Evolutionary conservation across 2,329 filamentous ascomycete genomes (phyloP).

Genomic region (Sporothrix sp.): DNA sequence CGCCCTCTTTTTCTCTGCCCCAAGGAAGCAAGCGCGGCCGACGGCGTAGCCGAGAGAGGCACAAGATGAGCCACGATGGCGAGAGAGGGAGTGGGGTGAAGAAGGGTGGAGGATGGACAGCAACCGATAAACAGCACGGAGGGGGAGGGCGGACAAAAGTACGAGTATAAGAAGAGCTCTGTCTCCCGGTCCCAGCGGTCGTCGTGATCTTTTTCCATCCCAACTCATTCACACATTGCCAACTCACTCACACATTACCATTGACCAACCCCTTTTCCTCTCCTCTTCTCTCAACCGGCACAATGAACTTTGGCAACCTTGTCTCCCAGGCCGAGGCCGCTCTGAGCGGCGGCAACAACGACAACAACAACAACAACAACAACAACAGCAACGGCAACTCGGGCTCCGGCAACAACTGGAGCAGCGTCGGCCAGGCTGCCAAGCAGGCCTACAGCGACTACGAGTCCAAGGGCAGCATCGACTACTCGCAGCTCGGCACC

Average conservation of each 20-base stretch:
- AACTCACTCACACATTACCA: neutral
- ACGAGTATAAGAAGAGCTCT: conserved; percentile 7
- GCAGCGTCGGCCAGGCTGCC: conserved; percentile 17
- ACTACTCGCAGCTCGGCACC: conserved; percentile 23
- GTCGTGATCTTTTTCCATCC: neutral
- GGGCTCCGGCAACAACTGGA: conserved; percentile 13
- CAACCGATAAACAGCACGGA: neutral
- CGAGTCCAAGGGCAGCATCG: conserved; percentile 25
- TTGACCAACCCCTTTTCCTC: too few species aligned
- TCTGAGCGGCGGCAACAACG: conserved; percentile 13
- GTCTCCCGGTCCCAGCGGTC: neutral
- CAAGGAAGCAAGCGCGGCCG: neutral
- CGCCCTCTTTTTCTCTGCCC: neutral
- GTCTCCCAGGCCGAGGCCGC: conserved; percentile 9
- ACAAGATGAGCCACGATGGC: conserved; percentile 1
- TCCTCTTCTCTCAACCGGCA: conserved; percentile 3
- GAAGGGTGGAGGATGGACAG: neutral
- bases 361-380: conserved; percentile 13
- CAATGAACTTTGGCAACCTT: conserved; percentile 19
- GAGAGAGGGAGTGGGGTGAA: neutral
- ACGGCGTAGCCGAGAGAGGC: conserved; percentile 8
- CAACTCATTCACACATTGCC: neutral
- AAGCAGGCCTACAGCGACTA: conserved; percentile 19
- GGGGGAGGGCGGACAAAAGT: neutral
- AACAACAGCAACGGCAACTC: conserved; percentile 8